These are phyloP conservation scores for Hevea brasiliensis DNA, from an alignment of 345 rosid species.

Conservation along the genomic window DNA sequence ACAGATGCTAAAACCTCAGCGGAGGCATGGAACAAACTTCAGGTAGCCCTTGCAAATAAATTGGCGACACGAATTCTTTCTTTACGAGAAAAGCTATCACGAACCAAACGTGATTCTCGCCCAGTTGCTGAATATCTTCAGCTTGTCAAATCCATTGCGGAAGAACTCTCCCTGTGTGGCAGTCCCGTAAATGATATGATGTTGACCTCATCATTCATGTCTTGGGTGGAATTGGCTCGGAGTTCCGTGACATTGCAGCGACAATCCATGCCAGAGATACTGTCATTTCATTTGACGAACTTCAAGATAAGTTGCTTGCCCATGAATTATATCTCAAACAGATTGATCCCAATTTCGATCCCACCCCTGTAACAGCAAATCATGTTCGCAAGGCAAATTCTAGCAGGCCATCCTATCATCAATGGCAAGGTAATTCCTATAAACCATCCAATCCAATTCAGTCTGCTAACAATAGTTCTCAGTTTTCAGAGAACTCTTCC, in stretches of 20 bases:
- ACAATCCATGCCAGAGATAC: background rate
- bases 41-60: background rate
- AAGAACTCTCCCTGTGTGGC: background rate
- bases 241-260: background rate
- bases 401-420: too few species aligned
- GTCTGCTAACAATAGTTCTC: too few species aligned
- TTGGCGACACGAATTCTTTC: background rate
- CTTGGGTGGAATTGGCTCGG: background rate
- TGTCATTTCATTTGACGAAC: background rate
- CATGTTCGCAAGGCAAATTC: too few species aligned
- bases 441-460: too few species aligned
- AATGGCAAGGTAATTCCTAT: too few species aligned
- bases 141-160: background rate
- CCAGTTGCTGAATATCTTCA: background rate
- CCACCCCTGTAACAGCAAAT: background rate
- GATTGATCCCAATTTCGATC: background rate
- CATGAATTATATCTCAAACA: background rate
- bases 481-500: too few species aligned
- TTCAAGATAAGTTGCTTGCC: background rate
- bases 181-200: background rate
- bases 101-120: background rate
- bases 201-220: background rate
- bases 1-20: background rate
- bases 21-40: background rate
- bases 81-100: background rate